These are phyloP conservation scores for Xylaria venustula DNA, from an alignment of 495 filamentous ascomycete genomes.

Conservation along the genomic window DNA sequence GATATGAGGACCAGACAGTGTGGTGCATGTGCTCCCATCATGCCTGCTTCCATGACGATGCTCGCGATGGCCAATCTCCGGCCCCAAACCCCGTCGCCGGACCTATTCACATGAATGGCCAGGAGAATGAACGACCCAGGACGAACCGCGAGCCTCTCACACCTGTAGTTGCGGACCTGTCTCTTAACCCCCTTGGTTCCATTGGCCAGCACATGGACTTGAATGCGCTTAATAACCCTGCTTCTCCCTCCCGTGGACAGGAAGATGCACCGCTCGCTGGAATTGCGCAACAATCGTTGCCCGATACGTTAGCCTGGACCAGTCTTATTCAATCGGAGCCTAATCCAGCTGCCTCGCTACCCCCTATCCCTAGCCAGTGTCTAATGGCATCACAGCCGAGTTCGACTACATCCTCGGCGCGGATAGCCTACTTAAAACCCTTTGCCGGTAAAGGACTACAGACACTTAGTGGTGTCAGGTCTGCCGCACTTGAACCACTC, in stretches of 20 bases:
- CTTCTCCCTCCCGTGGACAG: slow-evolving; percentile 23
- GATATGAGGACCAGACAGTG: slow-evolving; percentile 37
- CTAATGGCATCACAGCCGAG: slow-evolving; percentile 46
- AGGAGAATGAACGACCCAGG: slow-evolving; percentile 47
- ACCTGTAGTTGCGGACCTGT: slow-evolving; percentile 39
- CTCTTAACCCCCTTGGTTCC: slow-evolving; percentile 31
- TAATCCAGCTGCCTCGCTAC: slow-evolving; percentile 30
- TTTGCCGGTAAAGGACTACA: slow-evolving; percentile 48
- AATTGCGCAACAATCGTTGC: slow-evolving; percentile 33
- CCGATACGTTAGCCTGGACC: slow-evolving; percentile 52
- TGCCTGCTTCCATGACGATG: slow-evolving; percentile 66
- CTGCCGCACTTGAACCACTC: slow-evolving; percentile 31
- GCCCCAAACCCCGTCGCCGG: slow-evolving; percentile 13
- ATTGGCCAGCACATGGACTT: slow-evolving; percentile 35
- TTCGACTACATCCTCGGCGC: slow-evolving; percentile 46
- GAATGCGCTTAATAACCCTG: slow-evolving; percentile 27
- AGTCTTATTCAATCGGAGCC: slow-evolving; percentile 40
- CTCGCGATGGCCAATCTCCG: slow-evolving; percentile 28
- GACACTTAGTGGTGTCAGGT: slow-evolving; percentile 42
- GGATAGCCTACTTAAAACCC: slow-evolving; percentile 44
- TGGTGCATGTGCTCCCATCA: slow-evolving; percentile 72
- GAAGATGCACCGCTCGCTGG: slow-evolving; percentile 22
- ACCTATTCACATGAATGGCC: slow-evolving; percentile 29
- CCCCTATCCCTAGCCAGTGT: slow-evolving; percentile 53
- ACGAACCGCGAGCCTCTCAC: slow-evolving; percentile 42